Evolutionary conservation across 306 rosid species (phyloP).

Genomic region (Cucurbita moschata): DNA sequence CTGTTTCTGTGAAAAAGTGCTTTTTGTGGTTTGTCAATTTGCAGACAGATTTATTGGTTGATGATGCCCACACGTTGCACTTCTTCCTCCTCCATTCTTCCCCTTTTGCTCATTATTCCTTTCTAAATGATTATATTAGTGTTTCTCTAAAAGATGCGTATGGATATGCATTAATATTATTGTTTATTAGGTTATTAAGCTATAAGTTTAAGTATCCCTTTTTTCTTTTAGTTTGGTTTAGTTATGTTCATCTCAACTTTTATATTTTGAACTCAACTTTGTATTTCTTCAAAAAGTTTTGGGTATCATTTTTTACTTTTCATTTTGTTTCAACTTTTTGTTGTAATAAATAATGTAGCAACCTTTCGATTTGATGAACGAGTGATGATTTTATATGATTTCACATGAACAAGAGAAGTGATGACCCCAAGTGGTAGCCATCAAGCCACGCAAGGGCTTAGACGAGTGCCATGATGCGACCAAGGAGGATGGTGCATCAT

Average conservation of each 20-base stretch:
- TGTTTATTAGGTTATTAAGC: background rate
- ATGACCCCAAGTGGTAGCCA: too few species aligned
- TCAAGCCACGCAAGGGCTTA: too few species aligned
- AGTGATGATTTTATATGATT: too few species aligned
- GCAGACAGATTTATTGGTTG: conserved; percentile 38
- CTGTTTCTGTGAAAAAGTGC: conserved; percentile 9
- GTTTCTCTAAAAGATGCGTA: background rate
- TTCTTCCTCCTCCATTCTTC: conserved; percentile 14
- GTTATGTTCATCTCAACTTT: background rate
- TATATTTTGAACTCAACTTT: too few species aligned
- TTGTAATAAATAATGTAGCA: too few species aligned
- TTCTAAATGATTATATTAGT: background rate
- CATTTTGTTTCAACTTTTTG: background rate
- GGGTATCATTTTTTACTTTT: background rate
- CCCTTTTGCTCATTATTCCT: conserved; percentile 1
- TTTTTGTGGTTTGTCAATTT: conserved; percentile 2
- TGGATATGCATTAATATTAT: background rate
- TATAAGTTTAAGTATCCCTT: background rate
- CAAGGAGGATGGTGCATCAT: too few species aligned
- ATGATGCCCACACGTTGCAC: conserved; percentile 68
- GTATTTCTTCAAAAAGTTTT: too few species aligned
- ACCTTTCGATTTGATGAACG: too few species aligned
- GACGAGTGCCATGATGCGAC: too few species aligned
- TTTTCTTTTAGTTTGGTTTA: too few species aligned
- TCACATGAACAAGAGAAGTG: too few species aligned